These are phyloP conservation scores for Torulaspora delbrueckii DNA, from an alignment of 805 yeast genomes.

Conservation along the genomic window DNA sequence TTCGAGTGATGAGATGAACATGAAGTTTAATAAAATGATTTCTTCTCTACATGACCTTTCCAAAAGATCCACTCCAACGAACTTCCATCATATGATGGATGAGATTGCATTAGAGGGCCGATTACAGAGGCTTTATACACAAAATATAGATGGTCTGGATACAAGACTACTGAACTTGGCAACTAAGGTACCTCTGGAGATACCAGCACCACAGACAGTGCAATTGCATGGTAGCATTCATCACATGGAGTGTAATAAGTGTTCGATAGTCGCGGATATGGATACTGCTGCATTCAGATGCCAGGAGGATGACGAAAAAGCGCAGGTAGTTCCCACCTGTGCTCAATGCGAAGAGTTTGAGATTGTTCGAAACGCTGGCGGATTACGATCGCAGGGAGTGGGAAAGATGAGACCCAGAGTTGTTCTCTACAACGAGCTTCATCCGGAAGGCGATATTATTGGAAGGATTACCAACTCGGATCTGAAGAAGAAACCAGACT, in stretches of 20 bases:
- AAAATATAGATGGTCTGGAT: conserved; percentile 82
- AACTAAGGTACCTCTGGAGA: conserved; percentile 48
- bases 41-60: conserved; percentile 55
- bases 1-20: conserved; percentile 53
- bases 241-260: conserved; percentile 70
- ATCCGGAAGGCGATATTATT: conserved; percentile 85
- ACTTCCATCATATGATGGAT: conserved; percentile 64
- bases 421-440: conserved; percentile 66
- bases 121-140: conserved; percentile 73
- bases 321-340: conserved; percentile 48
- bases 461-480: conserved; percentile 71
- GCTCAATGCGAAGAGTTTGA: conserved; percentile 60
- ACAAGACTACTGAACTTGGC: conserved; percentile 46
- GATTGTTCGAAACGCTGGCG: conserved; percentile 49
- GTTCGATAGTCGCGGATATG: conserved; percentile 53
- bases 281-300: conserved; percentile 47
- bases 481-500: conserved; percentile 62
- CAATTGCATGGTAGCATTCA: conserved; percentile 84
- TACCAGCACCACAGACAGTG: conserved; percentile 53
- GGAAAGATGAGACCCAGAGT: conserved; percentile 63
- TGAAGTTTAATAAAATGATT: conserved; percentile 70
- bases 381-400: conserved; percentile 59
- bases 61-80: conserved; percentile 57
- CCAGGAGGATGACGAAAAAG: conserved; percentile 28
- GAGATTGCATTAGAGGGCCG: conserved; percentile 56